phyloP scores from a whole-genome alignment of 805 yeast species.

The Ogataea nonfermentans region DNA sequence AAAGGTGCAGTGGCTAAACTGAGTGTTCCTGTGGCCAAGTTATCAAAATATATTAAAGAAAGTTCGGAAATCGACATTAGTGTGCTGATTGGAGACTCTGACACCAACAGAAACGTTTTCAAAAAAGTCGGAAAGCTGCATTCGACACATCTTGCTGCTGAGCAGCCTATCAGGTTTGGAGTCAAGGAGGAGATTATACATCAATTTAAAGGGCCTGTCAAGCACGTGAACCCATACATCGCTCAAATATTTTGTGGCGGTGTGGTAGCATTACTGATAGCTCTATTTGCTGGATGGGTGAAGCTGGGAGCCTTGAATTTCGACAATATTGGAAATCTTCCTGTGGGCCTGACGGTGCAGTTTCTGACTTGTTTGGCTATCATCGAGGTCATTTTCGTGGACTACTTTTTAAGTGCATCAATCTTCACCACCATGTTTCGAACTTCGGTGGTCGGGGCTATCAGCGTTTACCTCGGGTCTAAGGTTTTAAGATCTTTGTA shows the following conservation, averaged over 20 bases:
- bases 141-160: conserved; percentile 18
- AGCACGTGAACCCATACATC: conserved; percentile 48
- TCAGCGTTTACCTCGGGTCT: conserved; percentile 62
- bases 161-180: conserved; percentile 40
- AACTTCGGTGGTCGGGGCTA: conserved; percentile 46
- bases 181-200: conserved; percentile 62
- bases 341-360: conserved; percentile 37
- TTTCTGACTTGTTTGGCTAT: conserved; percentile 49
- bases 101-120: conserved; percentile 15
- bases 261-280: conserved; percentile 41
- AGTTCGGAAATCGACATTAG: conserved; percentile 22
- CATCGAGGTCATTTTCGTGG: conserved; percentile 52
- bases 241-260: conserved; percentile 50
- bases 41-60: conserved; percentile 26
- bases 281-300: conserved; percentile 42
- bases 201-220: conserved; percentile 53
- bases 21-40: conserved; percentile 18
- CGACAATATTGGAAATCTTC: conserved; percentile 35
- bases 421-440: conserved; percentile 58
- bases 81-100: conserved; percentile 31
- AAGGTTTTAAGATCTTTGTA: conserved; percentile 50
- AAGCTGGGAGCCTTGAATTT: conserved; percentile 36
- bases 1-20: conserved; percentile 16
- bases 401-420: conserved; percentile 57
- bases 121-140: conserved; percentile 20